These are phyloP conservation scores for Radiomyces spectabilis DNA, from an alignment of 192 early-diverging fungal species.

Conservation along the genomic window DNA sequence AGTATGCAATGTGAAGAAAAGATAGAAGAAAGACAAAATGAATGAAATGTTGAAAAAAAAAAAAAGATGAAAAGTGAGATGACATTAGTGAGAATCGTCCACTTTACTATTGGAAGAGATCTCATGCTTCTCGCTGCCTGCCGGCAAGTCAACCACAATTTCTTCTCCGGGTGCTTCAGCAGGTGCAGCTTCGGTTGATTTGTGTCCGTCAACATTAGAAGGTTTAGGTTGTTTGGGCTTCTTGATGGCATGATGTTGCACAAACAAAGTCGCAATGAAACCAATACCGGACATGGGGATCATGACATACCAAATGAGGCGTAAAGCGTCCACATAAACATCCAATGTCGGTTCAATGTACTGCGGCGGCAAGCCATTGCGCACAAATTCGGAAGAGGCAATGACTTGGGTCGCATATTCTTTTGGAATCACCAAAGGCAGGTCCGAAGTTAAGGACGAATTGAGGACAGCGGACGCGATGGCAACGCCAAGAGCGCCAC, in stretches of 20 bases:
- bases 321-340: conserved; percentile 13
- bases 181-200: background rate
- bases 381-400: conserved; percentile 8
- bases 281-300: conserved; percentile 11
- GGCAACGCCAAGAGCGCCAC: conserved; percentile 1
- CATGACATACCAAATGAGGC: conserved; percentile 18
- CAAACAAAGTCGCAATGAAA: no score
- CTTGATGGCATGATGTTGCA: no score
- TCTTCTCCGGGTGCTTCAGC: background rate
- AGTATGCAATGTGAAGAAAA: no score
- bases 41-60: no score
- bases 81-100: no score
- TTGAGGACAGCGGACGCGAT: conserved; percentile 25
- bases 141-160: no score
- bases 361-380: conserved; percentile 10
- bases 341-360: conserved; percentile 5
- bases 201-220: background rate
- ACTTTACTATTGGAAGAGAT: no score
- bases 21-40: background rate
- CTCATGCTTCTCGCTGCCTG: no score
- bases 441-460: conserved; percentile 6
- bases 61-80: background rate
- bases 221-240: background rate
- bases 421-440: conserved; percentile 4
- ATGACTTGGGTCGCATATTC: conserved; percentile 7